These are phyloP conservation scores for Termitomyces sp. DNA, from an alignment of 768 basidiomycete species.

Conservation along the genomic window DNA sequence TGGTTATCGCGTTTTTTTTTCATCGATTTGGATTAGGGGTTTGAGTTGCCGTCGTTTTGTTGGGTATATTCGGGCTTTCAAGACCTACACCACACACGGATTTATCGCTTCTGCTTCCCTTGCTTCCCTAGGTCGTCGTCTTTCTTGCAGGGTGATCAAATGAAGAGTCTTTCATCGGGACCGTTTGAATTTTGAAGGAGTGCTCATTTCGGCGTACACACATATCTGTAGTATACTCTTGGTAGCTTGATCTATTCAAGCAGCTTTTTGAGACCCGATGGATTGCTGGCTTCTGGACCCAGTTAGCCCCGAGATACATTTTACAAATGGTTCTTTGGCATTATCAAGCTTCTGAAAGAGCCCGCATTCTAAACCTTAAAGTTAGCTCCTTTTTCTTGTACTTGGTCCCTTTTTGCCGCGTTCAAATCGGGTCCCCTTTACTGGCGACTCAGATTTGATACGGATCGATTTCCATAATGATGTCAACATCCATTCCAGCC, in stretches of 20 bases:
- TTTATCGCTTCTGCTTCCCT: background rate
- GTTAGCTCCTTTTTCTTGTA: background rate
- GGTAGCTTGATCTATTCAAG: background rate
- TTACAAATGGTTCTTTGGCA: background rate
- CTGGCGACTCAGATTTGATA: background rate
- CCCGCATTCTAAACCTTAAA: background rate
- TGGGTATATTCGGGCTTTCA: background rate
- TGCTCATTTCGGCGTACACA: background rate
- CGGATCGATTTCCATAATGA: background rate
- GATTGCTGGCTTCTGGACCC: background rate
- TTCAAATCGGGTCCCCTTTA: background rate
- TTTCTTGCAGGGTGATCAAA: background rate
- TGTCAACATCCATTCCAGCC: background rate
- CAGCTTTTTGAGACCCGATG: background rate
- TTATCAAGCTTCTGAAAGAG: background rate
- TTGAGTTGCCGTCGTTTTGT: background rate
- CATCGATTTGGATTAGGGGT: background rate
- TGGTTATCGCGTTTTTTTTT: background rate
- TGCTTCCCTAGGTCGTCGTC: background rate
- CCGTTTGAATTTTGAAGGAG: background rate
- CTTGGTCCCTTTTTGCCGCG: background rate
- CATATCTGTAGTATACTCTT: background rate
- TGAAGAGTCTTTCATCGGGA: background rate
- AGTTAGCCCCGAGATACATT: background rate
- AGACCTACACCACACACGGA: background rate